A percentile compares a stretch with the other conserved stretches of the same genome.
These are phyloP conservation scores for Fusarium guadeloupense DNA, from an alignment of 2,329 filamentous ascomycete genomes.

Conservation along the genomic window DNA sequence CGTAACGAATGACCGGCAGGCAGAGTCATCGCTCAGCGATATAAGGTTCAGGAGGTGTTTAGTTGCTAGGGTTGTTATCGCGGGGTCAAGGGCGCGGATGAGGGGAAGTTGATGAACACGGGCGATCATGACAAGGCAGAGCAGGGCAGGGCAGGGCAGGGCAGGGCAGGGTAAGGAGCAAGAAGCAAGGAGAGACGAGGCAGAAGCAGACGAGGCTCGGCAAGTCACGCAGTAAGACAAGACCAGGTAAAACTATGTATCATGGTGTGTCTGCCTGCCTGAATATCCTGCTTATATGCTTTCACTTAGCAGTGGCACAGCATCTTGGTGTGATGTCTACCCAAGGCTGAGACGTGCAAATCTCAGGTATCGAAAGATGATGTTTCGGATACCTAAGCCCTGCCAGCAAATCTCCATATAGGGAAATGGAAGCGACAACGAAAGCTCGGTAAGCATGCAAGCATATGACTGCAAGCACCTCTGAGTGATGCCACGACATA, in stretches of 20 bases:
- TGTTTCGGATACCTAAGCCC: slow-evolving; percentile 23
- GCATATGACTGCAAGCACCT: slow-evolving; percentile 20
- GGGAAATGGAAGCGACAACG: slow-evolving; percentile 29
- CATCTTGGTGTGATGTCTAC: slow-evolving; percentile 30
- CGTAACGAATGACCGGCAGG: slow-evolving; percentile 15
- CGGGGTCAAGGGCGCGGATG: slow-evolving; percentile 4
- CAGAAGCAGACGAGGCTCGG: not conserved
- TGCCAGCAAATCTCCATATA: slow-evolving; percentile 29
- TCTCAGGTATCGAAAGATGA: slow-evolving; percentile 12
- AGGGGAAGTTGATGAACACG: slow-evolving; percentile 14
- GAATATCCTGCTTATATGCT: not conserved
- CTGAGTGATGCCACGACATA: slow-evolving; percentile 26
- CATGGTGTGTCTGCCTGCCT: slow-evolving; percentile 1
- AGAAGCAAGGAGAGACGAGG: not conserved
- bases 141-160: slow-evolving; percentile 21
- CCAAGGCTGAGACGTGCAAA: slow-evolving; percentile 28
- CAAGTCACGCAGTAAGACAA: not conserved
- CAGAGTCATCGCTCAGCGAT: slow-evolving; percentile 25
- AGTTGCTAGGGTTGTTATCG: slow-evolving; percentile 5
- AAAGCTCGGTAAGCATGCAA: slow-evolving; percentile 12
- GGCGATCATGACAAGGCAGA: slow-evolving; percentile 25
- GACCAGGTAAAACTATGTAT: slow-evolving; percentile 14
- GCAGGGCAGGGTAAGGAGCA: slow-evolving; percentile 11
- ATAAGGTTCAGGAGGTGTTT: slow-evolving; percentile 15
- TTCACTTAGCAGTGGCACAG: slow-evolving; percentile 28